Conservation (phyloP, 1,284 basidiomycete species). For the Ustilago lituana region DNA sequence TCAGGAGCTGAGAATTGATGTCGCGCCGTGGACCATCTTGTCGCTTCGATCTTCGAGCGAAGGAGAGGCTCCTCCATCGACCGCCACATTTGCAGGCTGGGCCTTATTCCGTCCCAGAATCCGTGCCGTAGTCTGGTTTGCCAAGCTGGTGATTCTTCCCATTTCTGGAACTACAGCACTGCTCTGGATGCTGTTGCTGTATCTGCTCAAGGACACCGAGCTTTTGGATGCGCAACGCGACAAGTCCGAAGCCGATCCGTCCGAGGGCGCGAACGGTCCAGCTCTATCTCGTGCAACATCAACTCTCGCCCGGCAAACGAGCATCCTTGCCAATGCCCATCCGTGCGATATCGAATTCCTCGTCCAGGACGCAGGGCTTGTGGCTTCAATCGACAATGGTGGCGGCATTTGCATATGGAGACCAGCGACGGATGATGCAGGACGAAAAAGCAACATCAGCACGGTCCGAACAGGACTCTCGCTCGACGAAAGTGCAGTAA, state of each 20-base stretch:
- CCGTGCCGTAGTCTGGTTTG: constrained; percentile 74
- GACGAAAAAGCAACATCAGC: constrained; percentile 12
- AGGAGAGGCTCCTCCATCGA: constrained; percentile 60
- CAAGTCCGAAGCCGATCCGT: constrained; percentile 66
- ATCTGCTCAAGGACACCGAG: constrained; percentile 89
- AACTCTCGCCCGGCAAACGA: constrained; percentile 71
- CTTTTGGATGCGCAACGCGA: constrained; percentile 82
- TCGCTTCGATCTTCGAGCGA: constrained; percentile 71
- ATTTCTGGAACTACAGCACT: constrained; percentile 80
- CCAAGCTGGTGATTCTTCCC: constrained; percentile 85
- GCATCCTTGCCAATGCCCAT: constrained; percentile 79
- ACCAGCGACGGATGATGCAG: constrained; percentile 1
- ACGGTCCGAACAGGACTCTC: constrained; percentile 3
- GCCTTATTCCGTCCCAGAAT: constrained; percentile 67
- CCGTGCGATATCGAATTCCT: constrained; percentile 82
- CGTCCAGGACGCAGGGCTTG: constrained; percentile 76
- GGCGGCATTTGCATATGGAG: constrained; percentile 44
- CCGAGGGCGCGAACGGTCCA: constrained; percentile 38
- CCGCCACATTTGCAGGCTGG: constrained; percentile 62
- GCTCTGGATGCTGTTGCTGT: constrained; percentile 83
- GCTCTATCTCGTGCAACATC: constrained; percentile 52
- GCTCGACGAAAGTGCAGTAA: constrained; percentile 25
- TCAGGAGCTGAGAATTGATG: constrained; percentile 78
- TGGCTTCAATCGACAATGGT: constrained; percentile 81
- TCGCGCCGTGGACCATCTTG: constrained; percentile 81